Evolutionary conservation across 345 rosid genomes (phyloP).

Genomic region (Citrus australasica): DNA sequence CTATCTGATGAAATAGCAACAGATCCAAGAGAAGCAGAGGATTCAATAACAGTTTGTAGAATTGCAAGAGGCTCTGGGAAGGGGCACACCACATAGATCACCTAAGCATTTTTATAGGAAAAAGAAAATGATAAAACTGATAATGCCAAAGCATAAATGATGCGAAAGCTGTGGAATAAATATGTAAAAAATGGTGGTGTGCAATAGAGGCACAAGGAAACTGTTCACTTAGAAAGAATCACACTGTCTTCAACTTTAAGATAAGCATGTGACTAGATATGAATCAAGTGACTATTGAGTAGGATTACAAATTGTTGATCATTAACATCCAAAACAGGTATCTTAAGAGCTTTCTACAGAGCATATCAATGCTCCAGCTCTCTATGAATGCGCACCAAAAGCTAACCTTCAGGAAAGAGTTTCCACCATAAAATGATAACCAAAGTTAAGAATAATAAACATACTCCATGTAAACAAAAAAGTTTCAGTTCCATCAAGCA

Average conservation of each 20-base stretch:
- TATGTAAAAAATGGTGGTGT: neutral
- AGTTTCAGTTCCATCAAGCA: neutral
- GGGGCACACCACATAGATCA: constrained; percentile 96
- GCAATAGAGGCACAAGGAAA: neutral
- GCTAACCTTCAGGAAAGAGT: neutral
- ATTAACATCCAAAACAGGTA: neutral
- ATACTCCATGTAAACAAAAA: neutral
- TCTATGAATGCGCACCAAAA: too few relatives aligned
- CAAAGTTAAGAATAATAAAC: too few relatives aligned
- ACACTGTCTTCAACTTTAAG: neutral
- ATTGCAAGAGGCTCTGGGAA: constrained; percentile 95
- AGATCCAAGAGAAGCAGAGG: constrained; percentile 89
- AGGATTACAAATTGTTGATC: neutral
- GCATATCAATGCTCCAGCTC: too few relatives aligned
- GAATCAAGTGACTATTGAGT: neutral
- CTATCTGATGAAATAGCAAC: constrained; percentile 55
- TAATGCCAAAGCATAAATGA: constrained; percentile 6
- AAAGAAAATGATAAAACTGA: constrained; percentile 9
- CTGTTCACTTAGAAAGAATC: neutral
- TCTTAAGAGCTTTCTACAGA: too few relatives aligned
- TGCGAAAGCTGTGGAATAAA: neutral
- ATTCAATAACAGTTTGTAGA: constrained; percentile 78
- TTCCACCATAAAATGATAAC: neutral
- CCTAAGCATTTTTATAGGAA: constrained; percentile 38
- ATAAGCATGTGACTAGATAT: neutral